Evolutionary conservation across 768 basidiomycete species (phyloP), one percentile per base, ranked within the genome.

Genomic region (Megacollybia marginata): DNA sequence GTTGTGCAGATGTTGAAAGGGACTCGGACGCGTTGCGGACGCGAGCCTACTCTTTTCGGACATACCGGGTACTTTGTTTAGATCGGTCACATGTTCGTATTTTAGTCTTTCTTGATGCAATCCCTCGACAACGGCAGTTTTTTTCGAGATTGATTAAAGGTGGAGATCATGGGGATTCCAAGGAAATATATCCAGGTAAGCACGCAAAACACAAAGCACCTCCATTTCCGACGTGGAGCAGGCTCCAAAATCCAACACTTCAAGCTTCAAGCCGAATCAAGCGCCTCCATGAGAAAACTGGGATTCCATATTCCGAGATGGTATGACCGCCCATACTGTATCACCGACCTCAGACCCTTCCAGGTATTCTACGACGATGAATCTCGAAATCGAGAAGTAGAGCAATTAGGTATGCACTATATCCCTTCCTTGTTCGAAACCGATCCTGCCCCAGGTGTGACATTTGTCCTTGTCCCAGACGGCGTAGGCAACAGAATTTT

Each of bases 211-310:
- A 28, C 33, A 42, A 1, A 19, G n/a, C 34, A 15, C 33, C 5
- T 6, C 40, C 45, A 31, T n/a, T n/a, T 7, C 23, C 6, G 23
- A 28, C 23, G 6, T 3, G 32, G 12, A n/a, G 32, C 57, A 82
- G 84, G 86, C 13, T 89, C 89, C 19, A 93, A 94, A 67, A 67
- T 91, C 15, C 74, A 75, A 5, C 91, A 93, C 59, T 94, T 94
- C 69, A 81, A n/a, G n/a, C n/a, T n/a, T n/a, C n/a, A n/a, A n/a
- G n/a, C n/a, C n/a, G n/a, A n/a, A n/a, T n/a, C n/a, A n/a, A 77
- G 60, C 73, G 76, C 43, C 59, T 93, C 19, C 84, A 90, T 59
- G 67, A 78, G 44, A 75, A 79, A 56, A 92, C 89, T 0, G 83
- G 82, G 2, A 79, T 92, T 46, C 79, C 87, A 0, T 92, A 88